Conservation (phyloP, 345 rosid genomes). For the Gossypium arboreum region DNA sequence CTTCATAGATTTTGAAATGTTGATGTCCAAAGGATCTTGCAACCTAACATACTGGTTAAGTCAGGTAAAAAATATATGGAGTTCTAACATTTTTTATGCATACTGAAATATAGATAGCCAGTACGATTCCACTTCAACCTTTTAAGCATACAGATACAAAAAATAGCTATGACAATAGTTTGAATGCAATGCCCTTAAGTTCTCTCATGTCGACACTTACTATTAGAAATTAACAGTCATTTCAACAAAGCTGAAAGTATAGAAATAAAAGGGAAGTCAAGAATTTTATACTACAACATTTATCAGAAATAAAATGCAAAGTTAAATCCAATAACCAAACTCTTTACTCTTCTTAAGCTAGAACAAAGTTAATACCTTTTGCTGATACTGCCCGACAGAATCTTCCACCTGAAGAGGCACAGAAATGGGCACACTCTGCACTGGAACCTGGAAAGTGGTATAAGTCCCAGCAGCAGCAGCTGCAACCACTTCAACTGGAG, state of each 20-base stretch:
- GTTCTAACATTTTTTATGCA: background rate
- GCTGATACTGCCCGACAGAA: slow-evolving; percentile 34
- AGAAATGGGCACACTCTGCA: slow-evolving; percentile 28
- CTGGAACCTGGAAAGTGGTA: slow-evolving; percentile 56
- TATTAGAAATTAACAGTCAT: background rate
- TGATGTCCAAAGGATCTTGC: background rate
- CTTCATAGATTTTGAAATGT: background rate
- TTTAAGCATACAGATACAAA: background rate
- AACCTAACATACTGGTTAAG: background rate
- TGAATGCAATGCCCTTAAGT: background rate
- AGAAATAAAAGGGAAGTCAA: background rate
- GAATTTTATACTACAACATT: background rate
- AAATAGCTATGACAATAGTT: background rate
- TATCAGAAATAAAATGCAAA: background rate
- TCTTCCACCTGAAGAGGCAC: slow-evolving; percentile 43
- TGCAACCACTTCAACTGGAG: slow-evolving; percentile 74
- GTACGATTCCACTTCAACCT: background rate
- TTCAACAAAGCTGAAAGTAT: background rate
- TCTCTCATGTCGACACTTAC: background rate
- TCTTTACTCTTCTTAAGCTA: background rate
- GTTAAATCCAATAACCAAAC: background rate
- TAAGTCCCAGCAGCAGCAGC: slow-evolving; percentile 61
- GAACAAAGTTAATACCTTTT: slow-evolving; percentile 36
- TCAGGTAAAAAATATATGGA: background rate
- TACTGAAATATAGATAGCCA: background rate